Evolutionary conservation across 2,329 filamentous ascomycete genomes (phyloP).

Genomic region (Ceratocystis papillata): DNA sequence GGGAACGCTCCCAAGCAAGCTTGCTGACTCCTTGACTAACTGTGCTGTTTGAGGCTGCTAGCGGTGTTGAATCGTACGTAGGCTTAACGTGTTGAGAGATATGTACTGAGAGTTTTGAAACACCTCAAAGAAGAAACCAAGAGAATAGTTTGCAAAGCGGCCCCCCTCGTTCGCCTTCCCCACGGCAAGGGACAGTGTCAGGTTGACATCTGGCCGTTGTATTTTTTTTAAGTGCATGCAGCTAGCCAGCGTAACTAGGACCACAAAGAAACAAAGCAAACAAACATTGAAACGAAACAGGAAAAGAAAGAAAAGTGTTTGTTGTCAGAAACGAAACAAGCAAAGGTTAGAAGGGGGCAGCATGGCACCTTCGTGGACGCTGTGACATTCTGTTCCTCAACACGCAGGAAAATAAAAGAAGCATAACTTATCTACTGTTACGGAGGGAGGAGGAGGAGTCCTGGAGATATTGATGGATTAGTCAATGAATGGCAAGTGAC

Average conservation of each 20-base stretch:
- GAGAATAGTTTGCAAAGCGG: background rate
- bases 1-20: background rate
- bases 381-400: background rate
- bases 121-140: background rate
- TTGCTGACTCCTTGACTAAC: background rate
- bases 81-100: background rate
- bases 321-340: background rate
- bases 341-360: background rate
- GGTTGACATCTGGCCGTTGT: background rate
- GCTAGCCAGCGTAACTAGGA: background rate
- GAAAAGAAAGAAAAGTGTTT: background rate
- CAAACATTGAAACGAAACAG: slow-evolving; percentile 17
- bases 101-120: background rate
- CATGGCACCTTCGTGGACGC: background rate
- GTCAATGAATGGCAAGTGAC: too few species aligned
- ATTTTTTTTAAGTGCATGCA: slow-evolving; percentile 4
- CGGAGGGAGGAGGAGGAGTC: too few species aligned
- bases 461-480: too few species aligned
- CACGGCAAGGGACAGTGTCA: slow-evolving; percentile 4
- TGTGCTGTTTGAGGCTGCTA: background rate
- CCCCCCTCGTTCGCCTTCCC: background rate
- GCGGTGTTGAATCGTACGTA: background rate
- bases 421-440: background rate
- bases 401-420: background rate
- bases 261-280: slow-evolving; percentile 4